phyloP scores from a whole-genome alignment of 176 grass and related monocot genomes.

The Eragrostis nindensis region DNA sequence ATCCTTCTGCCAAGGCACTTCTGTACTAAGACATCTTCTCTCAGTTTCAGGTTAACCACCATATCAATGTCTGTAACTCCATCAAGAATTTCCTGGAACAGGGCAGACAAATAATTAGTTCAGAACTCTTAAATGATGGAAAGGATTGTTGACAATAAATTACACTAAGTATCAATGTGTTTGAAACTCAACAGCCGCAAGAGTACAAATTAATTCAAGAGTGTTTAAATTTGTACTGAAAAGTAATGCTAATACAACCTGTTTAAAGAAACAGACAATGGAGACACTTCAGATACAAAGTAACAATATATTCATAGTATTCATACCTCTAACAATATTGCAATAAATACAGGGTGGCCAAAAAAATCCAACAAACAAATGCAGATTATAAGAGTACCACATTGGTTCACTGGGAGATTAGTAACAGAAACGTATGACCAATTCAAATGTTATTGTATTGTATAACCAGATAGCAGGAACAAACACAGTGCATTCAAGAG shows the following conservation, averaged over 20 bases:
- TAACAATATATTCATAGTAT: not conserved
- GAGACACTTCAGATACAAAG: not conserved
- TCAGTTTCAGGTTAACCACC: constrained; percentile 95
- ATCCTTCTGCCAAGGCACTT: constrained; percentile 96
- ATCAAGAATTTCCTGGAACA: constrained; percentile 78
- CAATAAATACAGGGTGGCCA: not conserved
- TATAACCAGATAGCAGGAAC: not conserved
- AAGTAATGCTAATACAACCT: not conserved
- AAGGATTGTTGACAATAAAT: not conserved
- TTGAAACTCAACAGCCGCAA: not conserved
- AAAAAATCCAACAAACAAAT: not conserved
- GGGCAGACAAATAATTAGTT: constrained; percentile 4
- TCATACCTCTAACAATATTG: not conserved
- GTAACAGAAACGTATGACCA: not conserved
- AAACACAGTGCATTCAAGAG: not conserved
- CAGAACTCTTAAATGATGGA: not conserved
- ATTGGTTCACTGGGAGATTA: not conserved
- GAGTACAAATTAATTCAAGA: too few relatives aligned
- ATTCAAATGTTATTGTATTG: not conserved
- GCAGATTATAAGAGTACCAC: not conserved
- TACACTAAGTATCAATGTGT: not conserved
- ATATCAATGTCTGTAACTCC: constrained; percentile 89
- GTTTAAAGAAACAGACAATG: not conserved
- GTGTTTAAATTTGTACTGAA: not conserved
- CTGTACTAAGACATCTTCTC: constrained; percentile 86